phyloP scores from a whole-genome alignment of 1,284 basidiomycete species.

The Lentinula novae-zelandiae region DNA sequence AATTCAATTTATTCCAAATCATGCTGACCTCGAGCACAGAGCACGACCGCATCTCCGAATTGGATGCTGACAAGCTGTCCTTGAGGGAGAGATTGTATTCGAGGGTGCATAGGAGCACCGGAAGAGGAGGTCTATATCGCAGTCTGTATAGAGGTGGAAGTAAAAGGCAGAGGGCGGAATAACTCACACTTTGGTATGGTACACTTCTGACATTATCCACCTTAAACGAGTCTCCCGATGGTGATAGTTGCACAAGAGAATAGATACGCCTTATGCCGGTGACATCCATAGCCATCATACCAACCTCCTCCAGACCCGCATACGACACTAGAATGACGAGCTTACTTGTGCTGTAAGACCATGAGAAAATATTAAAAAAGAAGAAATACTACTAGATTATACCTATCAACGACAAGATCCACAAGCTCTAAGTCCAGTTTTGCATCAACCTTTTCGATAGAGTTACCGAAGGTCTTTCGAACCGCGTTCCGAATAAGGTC shows the following conservation, averaged over 20 bases:
- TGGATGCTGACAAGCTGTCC: conserved; percentile 60
- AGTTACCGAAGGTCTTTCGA: conserved; percentile 35
- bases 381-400: conserved; percentile 17
- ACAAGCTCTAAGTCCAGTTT: conserved; percentile 65
- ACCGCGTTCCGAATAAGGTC: conserved; percentile 39
- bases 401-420: conserved; percentile 65
- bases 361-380: conserved; percentile 10
- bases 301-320: conserved; percentile 49
- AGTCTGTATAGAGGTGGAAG: conserved; percentile 1
- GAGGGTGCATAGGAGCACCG: conserved; percentile 66
- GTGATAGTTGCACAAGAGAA: conserved; percentile 49
- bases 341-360: conserved; percentile 38
- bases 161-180: conserved; percentile 3
- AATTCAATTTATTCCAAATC: neutral
- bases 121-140: conserved; percentile 53
- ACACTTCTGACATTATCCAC: conserved; percentile 51
- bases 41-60: conserved; percentile 74
- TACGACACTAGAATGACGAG: conserved; percentile 67
- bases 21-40: conserved; percentile 58
- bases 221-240: conserved; percentile 37
- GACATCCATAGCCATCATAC: conserved; percentile 37
- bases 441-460: conserved; percentile 34
- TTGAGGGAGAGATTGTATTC: conserved; percentile 53
- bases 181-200: conserved; percentile 71
- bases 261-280: conserved; percentile 56